Percentiles rank a stretch among this genome's conserved stretches.
phyloP scores from a whole-genome alignment of 345 rosid genomes.

The Pugionium cornutum region DNA sequence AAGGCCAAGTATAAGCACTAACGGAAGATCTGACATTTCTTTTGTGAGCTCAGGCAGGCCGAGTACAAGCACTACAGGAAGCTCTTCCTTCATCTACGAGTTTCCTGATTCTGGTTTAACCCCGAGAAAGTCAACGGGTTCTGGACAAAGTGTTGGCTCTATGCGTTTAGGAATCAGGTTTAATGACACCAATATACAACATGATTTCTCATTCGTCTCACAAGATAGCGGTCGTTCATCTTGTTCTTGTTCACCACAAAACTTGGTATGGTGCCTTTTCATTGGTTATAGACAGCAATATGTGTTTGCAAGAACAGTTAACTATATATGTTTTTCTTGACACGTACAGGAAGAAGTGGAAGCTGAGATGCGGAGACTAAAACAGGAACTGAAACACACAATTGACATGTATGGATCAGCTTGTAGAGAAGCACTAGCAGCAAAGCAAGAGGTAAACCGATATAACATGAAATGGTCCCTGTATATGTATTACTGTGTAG shows the following conservation, averaged over 20 bases:
- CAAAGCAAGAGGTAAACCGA: constrained; percentile 66
- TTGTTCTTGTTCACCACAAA: constrained; percentile 57
- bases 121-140: constrained; percentile 54
- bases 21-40: constrained; percentile 61
- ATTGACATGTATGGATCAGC: constrained; percentile 80
- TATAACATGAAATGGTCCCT: neutral
- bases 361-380: constrained; percentile 81
- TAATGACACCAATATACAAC: constrained; percentile 42
- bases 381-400: constrained; percentile 81
- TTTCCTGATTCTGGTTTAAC: constrained; percentile 47
- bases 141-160: constrained; percentile 64
- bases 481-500: constrained; percentile 2
- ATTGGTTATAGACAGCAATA: constrained; percentile 19
- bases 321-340: constrained; percentile 12
- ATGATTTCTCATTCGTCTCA: constrained; percentile 57
- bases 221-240: constrained; percentile 61
- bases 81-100: constrained; percentile 55
- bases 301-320: constrained; percentile 16
- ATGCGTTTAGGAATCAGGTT: constrained; percentile 52
- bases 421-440: constrained; percentile 82
- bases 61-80: constrained; percentile 53
- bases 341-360: constrained; percentile 69
- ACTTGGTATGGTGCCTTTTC: constrained; percentile 46
- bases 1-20: constrained; percentile 40
- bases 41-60: constrained; percentile 84